A percentile compares a stretch with the other conserved stretches of the same genome.
Evolutionary conservation across 805 yeast species (phyloP).

Genomic region (Pichia manshurica): DNA sequence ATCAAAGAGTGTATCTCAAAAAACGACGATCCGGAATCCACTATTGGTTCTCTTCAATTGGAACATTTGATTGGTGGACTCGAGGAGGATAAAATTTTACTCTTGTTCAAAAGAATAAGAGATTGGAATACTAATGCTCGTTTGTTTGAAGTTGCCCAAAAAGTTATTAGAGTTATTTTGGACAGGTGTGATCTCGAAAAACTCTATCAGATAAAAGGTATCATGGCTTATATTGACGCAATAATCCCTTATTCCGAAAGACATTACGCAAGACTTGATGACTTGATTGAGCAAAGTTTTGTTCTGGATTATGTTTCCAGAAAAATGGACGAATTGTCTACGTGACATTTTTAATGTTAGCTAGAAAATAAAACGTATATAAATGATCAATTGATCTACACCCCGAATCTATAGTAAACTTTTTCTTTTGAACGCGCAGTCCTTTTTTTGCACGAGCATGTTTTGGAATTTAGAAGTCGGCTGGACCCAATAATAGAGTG

Average conservation of each 20-base stretch:
- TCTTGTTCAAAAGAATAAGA: constrained; percentile 68
- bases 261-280: constrained; percentile 73
- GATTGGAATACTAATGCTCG: constrained; percentile 94
- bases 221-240: constrained; percentile 63
- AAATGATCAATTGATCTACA: no score
- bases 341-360: constrained; percentile 2
- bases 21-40: constrained; percentile 43
- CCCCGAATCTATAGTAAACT: no score
- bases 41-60: constrained; percentile 51
- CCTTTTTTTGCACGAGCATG: no score
- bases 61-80: constrained; percentile 59
- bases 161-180: constrained; percentile 61
- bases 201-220: constrained; percentile 59
- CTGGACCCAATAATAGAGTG: no score
- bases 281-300: constrained; percentile 77
- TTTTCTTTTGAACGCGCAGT: no score
- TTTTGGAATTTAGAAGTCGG: no score
- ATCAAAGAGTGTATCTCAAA: constrained; percentile 53
- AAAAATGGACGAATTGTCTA: constrained; percentile 53
- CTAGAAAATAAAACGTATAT: not conserved
- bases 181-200: constrained; percentile 47
- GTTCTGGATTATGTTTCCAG: constrained; percentile 77
- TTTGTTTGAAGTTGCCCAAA: constrained; percentile 76
- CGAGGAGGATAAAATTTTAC: constrained; percentile 51
- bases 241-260: constrained; percentile 85